Evolutionary conservation across 331 rosid species (phyloP), one percentile per base, ranked within the genome.

Genomic region (Quercus lobata): DNA sequence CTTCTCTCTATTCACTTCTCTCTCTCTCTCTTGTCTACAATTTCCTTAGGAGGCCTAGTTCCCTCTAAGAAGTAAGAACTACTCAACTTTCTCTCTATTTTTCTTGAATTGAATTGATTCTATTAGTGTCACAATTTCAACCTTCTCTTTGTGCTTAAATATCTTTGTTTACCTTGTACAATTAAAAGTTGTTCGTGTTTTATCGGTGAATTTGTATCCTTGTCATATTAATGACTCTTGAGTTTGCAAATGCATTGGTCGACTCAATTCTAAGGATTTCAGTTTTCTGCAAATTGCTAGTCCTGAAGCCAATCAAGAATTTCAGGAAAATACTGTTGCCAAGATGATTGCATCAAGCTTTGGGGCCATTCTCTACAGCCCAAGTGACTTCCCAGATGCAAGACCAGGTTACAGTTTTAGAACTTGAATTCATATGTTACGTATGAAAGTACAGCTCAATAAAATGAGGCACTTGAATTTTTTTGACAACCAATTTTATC

Each of bases 351-450:
- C 77, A 25, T 77, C 91, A 73, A 82, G 80, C 81, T n/a, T 55
- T 53, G 82, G 44, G 81, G 27, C 71, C 65, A 76, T 89, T 84
- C 74, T 71, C n/a, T 86, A 86, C 71, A 81, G 89, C 74, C 92
- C 89, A 55, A 88, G 81, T 68, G 91, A 91, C 79, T 92, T 92
- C 85, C 97, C 98, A 79, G 90, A 92, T 83, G 92, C 97, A 81
- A 91, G 79, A 80, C 87, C 90, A 92, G 98, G 98, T 87, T 82
- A 54, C 78, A 19, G 54, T 76, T 61, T 56, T 8, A 71, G 68
- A 44, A 27, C 21, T 57, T 30, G 41, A 72, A 57, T 83, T 76
- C 53, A 3, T 74, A 76, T 57, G 57, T 76, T 68, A 81, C 63
- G 30, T 65, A 69, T 17, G 27, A 76, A 49, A 14, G 53, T 17